These are phyloP conservation scores for Verbena officinalis DNA, from an alignment of 257 asterid genomes.

Conservation along the genomic window DNA sequence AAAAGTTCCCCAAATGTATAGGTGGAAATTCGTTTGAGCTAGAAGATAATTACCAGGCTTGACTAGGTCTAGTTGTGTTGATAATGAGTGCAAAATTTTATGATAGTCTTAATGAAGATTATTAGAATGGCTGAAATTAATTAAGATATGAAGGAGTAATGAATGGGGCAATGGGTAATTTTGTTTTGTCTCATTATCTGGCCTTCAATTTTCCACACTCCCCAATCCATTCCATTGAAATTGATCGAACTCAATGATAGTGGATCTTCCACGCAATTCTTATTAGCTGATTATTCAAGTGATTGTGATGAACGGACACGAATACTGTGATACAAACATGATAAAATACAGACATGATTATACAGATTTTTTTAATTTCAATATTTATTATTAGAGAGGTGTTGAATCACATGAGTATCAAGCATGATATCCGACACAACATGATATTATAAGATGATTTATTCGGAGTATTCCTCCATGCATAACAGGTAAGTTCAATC, in stretches of 20 bases:
- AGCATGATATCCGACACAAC: no score
- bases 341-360: no score
- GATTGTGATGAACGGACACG: no score
- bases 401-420: no score
- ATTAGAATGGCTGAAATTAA: background rate
- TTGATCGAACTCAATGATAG: background rate
- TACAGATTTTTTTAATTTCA: no score
- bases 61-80: background rate
- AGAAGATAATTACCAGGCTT: background rate
- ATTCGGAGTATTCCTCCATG: no score
- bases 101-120: background rate
- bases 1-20: background rate
- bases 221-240: background rate
- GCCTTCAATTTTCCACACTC: background rate
- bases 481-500: no score
- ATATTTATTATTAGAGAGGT: no score
- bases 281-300: background rate
- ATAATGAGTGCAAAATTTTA: background rate
- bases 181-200: background rate
- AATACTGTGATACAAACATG: no score
- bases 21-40: no score
- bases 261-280: background rate
- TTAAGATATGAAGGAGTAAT: background rate
- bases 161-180: background rate
- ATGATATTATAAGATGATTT: no score